Percentiles rank a stretch among this genome's conserved stretches.
These are phyloP conservation scores for Ganoderma meredithae DNA, from an alignment of 1,284 basidiomycete species.

Conservation along the genomic window DNA sequence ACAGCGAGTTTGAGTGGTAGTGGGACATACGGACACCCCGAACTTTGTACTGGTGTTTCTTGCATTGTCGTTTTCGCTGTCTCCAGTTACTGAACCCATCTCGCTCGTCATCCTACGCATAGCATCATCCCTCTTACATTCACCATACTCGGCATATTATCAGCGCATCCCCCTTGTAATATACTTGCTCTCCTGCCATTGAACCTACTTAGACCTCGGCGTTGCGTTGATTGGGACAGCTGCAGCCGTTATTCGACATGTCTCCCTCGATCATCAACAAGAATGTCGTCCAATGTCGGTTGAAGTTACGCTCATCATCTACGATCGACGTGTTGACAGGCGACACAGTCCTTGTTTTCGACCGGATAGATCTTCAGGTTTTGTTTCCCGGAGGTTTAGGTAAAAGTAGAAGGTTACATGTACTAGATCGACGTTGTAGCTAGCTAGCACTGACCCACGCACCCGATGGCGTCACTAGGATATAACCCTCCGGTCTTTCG, in stretches of 20 bases:
- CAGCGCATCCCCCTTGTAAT: conserved; percentile 27
- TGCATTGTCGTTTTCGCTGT: conserved; percentile 14
- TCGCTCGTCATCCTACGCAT: conserved; percentile 28
- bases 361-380: too few relatives aligned
- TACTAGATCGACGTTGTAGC: too few relatives aligned
- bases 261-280: not conserved
- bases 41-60: conserved; percentile 10
- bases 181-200: conserved; percentile 17
- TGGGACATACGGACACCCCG: conserved; percentile 7
- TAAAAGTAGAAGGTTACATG: too few relatives aligned
- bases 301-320: not conserved
- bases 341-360: too few relatives aligned
- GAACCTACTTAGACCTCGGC: conserved; percentile 12
- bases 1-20: conserved; percentile 40
- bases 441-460: not conserved
- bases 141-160: conserved; percentile 26
- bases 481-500: not conserved
- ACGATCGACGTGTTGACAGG: not conserved
- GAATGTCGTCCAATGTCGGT: not conserved
- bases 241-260: conserved; percentile 3
- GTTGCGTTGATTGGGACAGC: conserved; percentile 18
- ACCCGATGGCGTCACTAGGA: too few relatives aligned
- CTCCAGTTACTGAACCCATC: conserved; percentile 5
- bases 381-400: too few relatives aligned
- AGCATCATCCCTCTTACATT: conserved; percentile 26